A percentile compares a stretch with the other conserved stretches of the same genome.
Evolutionary conservation across 345 rosid genomes (phyloP).

Genomic region (Ailanthus altissimus): DNA sequence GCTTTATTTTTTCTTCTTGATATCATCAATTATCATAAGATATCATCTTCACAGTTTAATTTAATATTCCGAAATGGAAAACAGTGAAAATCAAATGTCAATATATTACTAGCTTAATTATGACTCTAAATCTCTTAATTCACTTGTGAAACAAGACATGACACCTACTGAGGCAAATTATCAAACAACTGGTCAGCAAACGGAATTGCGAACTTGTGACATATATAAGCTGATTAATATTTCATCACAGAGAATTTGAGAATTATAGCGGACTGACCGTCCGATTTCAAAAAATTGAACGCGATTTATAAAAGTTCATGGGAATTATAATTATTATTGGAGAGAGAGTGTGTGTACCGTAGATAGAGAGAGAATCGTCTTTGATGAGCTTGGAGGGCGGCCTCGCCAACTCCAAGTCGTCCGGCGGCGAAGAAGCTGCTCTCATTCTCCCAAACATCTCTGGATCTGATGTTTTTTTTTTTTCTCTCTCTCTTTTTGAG

Average conservation of each 20-base stretch:
- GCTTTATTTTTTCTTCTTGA: background rate
- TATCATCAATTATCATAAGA: background rate
- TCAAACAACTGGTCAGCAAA: background rate
- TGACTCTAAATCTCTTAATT: background rate
- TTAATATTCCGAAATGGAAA: background rate
- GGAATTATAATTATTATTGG: too few species aligned
- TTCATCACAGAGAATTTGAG: background rate
- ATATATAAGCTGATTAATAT: background rate
- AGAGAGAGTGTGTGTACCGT: constrained; percentile 43
- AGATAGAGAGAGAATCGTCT: constrained; percentile 80
- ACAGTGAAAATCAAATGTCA: background rate
- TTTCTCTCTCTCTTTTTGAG: too few species aligned
- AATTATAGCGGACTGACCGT: background rate
- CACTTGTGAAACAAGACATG: background rate
- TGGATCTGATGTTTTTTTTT: background rate
- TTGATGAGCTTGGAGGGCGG: constrained; percentile 71
- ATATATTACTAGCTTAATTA: background rate
- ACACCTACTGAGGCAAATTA: background rate
- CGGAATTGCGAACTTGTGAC: background rate
- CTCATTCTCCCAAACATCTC: constrained; percentile 80
- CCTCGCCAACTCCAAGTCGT: constrained; percentile 58
- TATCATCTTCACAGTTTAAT: background rate
- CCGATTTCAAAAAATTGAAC: background rate
- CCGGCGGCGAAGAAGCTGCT: constrained; percentile 57
- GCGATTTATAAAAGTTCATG: background rate